Percentiles rank a stretch among this genome's conserved stretches.
Evolutionary conservation across 2,329 filamentous ascomycete genomes (phyloP).

Genomic region (Myriosclerotinia curreyana): DNA sequence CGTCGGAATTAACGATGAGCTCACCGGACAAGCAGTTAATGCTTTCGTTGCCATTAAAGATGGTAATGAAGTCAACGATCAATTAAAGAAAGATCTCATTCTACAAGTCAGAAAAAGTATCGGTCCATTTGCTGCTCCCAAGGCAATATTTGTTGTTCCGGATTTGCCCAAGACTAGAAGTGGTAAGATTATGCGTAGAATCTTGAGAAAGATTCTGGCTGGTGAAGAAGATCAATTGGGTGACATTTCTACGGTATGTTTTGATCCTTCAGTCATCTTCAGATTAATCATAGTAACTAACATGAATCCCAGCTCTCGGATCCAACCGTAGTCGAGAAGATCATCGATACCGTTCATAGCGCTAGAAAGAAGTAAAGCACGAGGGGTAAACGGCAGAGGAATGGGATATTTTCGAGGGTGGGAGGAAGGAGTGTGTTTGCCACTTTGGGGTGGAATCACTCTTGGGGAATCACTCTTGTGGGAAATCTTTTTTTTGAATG

Average conservation of each 20-base stretch:
- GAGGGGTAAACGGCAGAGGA: neutral
- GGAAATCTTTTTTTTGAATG: neutral
- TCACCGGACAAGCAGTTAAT: slow-evolving; percentile 95
- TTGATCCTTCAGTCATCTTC: slow-evolving; percentile 14
- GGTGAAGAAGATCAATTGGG: slow-evolving; percentile 97
- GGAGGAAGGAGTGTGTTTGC: neutral
- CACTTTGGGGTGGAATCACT: neutral
- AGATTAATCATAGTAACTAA: slow-evolving; percentile 24
- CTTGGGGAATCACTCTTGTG: neutral
- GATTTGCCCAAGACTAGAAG: slow-evolving; percentile 96
- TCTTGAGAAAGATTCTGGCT: slow-evolving; percentile 93
- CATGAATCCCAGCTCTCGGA: slow-evolving; percentile 67
- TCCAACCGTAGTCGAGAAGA: slow-evolving; percentile 82
- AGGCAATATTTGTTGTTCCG: slow-evolving; percentile 84
- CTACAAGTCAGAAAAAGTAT: slow-evolving; percentile 96
- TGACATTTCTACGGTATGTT: slow-evolving; percentile 75
- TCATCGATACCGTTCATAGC: slow-evolving; percentile 68
- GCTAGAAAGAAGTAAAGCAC: slow-evolving; percentile 34
- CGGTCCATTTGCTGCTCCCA: slow-evolving; percentile 93
- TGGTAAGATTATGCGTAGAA: slow-evolving; percentile 98
- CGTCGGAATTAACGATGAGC: slow-evolving; percentile 86
- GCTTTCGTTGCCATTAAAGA: slow-evolving; percentile 95
- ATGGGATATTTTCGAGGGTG: neutral
- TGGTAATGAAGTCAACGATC: slow-evolving; percentile 69
- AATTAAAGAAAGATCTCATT: slow-evolving; percentile 87